These are phyloP conservation scores for Suillus tomentosus DNA, from an alignment of 768 basidiomycete genomes.

Conservation along the genomic window DNA sequence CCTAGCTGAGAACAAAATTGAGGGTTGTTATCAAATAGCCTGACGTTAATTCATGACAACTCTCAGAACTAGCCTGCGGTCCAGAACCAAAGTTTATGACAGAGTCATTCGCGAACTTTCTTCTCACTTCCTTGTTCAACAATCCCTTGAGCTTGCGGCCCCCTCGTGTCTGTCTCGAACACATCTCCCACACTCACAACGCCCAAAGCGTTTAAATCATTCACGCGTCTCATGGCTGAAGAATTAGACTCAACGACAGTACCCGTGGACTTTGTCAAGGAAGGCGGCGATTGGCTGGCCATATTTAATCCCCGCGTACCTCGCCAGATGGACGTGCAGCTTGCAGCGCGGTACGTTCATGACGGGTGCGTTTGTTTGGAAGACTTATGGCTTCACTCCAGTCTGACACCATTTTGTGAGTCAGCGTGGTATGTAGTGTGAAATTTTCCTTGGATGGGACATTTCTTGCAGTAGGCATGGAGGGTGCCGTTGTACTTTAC, in stretches of 20 bases:
- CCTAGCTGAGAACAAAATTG: constrained; percentile 1
- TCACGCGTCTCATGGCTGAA: neutral
- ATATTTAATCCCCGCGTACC: constrained; percentile 84
- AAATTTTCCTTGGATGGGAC: constrained; percentile 94
- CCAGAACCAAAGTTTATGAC: neutral
- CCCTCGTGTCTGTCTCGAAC: too few relatives aligned
- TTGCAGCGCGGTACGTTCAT: constrained; percentile 30
- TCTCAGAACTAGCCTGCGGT: neutral
- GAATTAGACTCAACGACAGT: constrained; percentile 30
- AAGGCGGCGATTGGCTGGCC: constrained; percentile 88
- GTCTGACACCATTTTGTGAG: neutral
- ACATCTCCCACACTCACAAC: neutral
- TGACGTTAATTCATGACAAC: neutral
- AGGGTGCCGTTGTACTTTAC: constrained; percentile 34
- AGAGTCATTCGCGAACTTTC: neutral
- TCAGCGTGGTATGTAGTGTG: constrained; percentile 85
- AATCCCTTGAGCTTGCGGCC: neutral
- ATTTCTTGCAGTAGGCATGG: constrained; percentile 75
- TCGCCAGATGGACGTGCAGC: constrained; percentile 71
- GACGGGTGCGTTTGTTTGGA: constrained; percentile 9
- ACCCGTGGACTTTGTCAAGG: constrained; percentile 43
- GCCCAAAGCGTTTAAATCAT: neutral
- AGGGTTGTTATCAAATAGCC: neutral
- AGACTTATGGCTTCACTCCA: constrained; percentile 2
- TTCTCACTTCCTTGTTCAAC: neutral